Conservation (phyloP, 1,139 yeast species). For the Geotrichum citri-aurantii region DNA sequence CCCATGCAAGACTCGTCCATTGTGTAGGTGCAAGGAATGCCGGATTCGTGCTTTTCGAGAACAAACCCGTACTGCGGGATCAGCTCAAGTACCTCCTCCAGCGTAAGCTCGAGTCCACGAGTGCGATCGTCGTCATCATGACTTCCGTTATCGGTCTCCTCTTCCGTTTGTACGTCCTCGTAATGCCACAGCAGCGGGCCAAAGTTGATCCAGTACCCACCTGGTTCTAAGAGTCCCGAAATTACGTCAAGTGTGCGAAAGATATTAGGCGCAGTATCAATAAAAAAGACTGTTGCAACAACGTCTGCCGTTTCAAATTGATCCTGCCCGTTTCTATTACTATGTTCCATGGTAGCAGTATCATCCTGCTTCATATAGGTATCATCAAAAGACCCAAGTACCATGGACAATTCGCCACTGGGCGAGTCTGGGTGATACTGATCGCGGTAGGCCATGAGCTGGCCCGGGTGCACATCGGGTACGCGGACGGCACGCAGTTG, state of each 20-base stretch:
- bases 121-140: conserved; percentile 33
- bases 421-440: conserved; percentile 41
- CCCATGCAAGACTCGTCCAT: conserved; percentile 52
- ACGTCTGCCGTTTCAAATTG: conserved; percentile 46
- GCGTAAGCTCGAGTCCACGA: conserved; percentile 59
- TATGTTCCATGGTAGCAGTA: not conserved
- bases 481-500: conserved; percentile 51
- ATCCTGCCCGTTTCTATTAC: conserved; percentile 15
- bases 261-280: conserved; percentile 73
- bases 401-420: conserved; percentile 61
- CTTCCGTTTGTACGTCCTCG: conserved; percentile 39
- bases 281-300: conserved; percentile 66
- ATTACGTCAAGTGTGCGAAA: conserved; percentile 63
- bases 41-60: conserved; percentile 43
- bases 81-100: conserved; percentile 52
- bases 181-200: conserved; percentile 88
- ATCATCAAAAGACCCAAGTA: conserved; percentile 76
- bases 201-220: conserved; percentile 73
- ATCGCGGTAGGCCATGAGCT: conserved; percentile 25
- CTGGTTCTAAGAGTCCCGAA: conserved; percentile 44
- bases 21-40: conserved; percentile 51
- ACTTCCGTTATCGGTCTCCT: conserved; percentile 11
- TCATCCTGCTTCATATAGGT: conserved; percentile 39
- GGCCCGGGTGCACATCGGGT: conserved; percentile 37
- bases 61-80: conserved; percentile 51